A percentile compares a stretch with the other conserved stretches of the same genome.
Evolutionary conservation across 306 rosid species (phyloP).

Genomic region (Betula pendula): DNA sequence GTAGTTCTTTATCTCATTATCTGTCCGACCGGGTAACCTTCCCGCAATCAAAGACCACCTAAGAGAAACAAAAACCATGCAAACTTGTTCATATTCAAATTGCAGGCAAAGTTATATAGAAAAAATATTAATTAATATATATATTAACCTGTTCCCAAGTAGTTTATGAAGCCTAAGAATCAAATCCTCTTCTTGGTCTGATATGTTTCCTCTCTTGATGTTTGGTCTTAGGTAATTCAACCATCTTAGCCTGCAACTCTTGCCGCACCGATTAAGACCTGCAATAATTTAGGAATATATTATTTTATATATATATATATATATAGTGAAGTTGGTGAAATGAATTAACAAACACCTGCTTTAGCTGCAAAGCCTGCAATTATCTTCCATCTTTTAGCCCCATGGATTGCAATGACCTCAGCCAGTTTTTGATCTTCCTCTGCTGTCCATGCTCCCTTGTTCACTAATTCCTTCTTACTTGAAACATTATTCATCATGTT

Average conservation of each 20-base stretch:
- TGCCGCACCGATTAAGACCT: slow-evolving; percentile 62
- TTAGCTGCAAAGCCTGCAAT: slow-evolving; percentile 51
- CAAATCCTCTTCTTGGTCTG: slow-evolving; percentile 72
- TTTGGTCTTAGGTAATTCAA: slow-evolving; percentile 66
- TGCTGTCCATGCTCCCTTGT: slow-evolving; percentile 64
- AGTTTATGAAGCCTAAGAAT: slow-evolving; percentile 68
- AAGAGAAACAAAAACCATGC: neutral
- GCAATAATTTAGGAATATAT: slow-evolving; percentile 6
- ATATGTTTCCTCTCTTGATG: slow-evolving; percentile 68
- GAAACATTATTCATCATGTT: slow-evolving; percentile 10
- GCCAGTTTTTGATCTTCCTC: slow-evolving; percentile 61
- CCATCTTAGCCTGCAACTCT: slow-evolving; percentile 73
- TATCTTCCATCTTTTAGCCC: slow-evolving; percentile 56
- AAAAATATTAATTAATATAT: no score
- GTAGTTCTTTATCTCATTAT: slow-evolving; percentile 71
- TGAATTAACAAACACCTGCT: slow-evolving; percentile 43
- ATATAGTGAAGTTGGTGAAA: no score
- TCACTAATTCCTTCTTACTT: slow-evolving; percentile 31
- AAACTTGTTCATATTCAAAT: neutral
- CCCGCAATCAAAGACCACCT: slow-evolving; percentile 83
- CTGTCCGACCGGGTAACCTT: slow-evolving; percentile 67
- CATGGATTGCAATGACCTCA: slow-evolving; percentile 51
- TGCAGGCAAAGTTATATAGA: neutral
- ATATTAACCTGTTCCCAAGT: slow-evolving; percentile 71
- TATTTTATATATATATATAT: no score